phyloP scores from a whole-genome alignment of 2,329 filamentous ascomycete species.

The Didymellaceae sp. region DNA sequence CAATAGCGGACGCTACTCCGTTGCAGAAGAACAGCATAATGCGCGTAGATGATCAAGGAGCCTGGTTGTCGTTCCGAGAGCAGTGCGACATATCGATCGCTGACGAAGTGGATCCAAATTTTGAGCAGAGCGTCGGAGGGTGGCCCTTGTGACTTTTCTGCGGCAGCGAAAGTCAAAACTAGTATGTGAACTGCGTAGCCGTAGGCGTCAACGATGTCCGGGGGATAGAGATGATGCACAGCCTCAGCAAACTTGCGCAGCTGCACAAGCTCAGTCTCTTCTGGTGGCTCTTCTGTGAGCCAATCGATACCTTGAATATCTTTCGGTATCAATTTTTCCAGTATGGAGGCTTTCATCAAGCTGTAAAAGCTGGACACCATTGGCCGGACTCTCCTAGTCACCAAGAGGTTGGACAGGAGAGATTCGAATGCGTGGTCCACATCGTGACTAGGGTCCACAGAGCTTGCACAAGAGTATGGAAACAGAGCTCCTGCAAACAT shows the following conservation, averaged over 20 bases:
- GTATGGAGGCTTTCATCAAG: slow-evolving; percentile 11
- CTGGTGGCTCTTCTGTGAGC: slow-evolving; percentile 21
- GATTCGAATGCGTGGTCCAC: slow-evolving; percentile 28
- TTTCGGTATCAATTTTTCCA: slow-evolving; percentile 27
- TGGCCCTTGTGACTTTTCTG: slow-evolving; percentile 19
- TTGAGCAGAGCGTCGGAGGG: slow-evolving; percentile 36
- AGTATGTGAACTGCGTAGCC: slow-evolving; percentile 30
- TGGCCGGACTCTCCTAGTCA: slow-evolving; percentile 33
- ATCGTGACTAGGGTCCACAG: slow-evolving; percentile 16
- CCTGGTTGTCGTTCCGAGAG: slow-evolving; percentile 39
- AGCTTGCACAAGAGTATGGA: slow-evolving; percentile 32
- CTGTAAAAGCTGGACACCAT: slow-evolving; percentile 32
- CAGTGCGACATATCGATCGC: slow-evolving; percentile 35
- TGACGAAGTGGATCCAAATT: slow-evolving; percentile 36
- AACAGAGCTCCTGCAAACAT: slow-evolving; percentile 28
- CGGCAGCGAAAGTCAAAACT: slow-evolving; percentile 28
- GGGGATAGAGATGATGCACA: slow-evolving; percentile 33
- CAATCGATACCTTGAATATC: slow-evolving; percentile 30
- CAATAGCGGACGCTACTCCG: slow-evolving; percentile 29
- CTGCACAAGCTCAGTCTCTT: slow-evolving; percentile 29
- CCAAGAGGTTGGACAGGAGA: slow-evolving; percentile 30
- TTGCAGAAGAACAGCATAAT: slow-evolving; percentile 44
- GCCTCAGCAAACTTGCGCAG: slow-evolving; percentile 35
- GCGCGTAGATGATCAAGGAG: slow-evolving; percentile 45
- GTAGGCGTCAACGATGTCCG: slow-evolving; percentile 39